phyloP scores from a whole-genome alignment of 2,329 filamentous ascomycete species.

The Nannizziopsis arthrosporioides region DNA sequence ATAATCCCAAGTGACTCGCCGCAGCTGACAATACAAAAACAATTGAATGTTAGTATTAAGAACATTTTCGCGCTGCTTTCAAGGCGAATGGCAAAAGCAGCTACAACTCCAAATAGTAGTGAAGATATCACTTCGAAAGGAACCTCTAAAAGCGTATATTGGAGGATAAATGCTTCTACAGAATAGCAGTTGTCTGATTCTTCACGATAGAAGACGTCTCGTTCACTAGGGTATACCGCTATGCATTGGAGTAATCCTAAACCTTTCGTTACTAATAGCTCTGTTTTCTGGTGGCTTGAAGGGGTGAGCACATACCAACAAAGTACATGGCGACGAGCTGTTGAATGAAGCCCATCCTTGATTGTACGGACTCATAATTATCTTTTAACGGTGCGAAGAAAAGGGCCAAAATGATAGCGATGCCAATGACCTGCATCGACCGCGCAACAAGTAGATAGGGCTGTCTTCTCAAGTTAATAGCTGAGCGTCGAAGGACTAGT shows the following conservation, averaged over 20 bases:
- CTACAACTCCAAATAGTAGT: conserved; percentile 54
- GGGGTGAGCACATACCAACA: conserved; percentile 21
- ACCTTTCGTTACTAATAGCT: neutral
- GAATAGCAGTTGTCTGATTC: conserved; percentile 62
- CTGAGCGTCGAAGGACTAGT: conserved; percentile 54
- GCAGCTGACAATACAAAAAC: conserved; percentile 61
- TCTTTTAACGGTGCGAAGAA: conserved; percentile 62
- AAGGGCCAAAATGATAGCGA: conserved; percentile 51
- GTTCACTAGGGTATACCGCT: conserved; percentile 58
- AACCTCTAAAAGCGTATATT: conserved; percentile 58
- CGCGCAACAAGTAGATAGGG: conserved; percentile 53
- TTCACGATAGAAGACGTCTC: conserved; percentile 67
- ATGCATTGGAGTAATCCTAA: conserved; percentile 68
- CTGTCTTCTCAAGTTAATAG: conserved; percentile 58
- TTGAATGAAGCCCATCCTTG: conserved; percentile 60
- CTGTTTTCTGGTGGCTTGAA: neutral
- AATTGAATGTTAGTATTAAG: conserved; percentile 56
- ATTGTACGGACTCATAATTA: conserved; percentile 60
- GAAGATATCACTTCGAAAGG: conserved; percentile 58
- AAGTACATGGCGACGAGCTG: conserved; percentile 50
- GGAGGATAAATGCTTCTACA: conserved; percentile 57
- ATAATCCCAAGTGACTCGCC: conserved; percentile 67
- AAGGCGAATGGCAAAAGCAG: conserved; percentile 53
- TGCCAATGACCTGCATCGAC: conserved; percentile 54
- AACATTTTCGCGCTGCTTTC: conserved; percentile 52